These are phyloP conservation scores for Trichosporon faecale DNA, from an alignment of 1,284 basidiomycete species.

Conservation along the genomic window DNA sequence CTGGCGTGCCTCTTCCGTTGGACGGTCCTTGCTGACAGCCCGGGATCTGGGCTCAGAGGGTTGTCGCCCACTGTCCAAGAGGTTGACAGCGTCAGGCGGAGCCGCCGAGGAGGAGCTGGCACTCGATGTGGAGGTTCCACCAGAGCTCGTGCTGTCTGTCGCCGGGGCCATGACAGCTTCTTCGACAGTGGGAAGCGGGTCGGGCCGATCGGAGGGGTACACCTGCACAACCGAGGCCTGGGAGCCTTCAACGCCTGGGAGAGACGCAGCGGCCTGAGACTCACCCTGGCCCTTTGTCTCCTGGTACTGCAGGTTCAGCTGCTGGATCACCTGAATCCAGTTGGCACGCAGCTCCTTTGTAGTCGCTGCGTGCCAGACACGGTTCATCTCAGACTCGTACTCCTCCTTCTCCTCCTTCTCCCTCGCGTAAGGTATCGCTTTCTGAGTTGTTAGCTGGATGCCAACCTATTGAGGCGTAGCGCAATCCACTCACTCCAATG, in stretches of 20 bases:
- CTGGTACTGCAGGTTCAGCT: conserved; percentile 18
- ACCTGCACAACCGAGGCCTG: conserved; percentile 6
- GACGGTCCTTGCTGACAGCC: background rate
- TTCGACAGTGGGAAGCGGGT: background rate
- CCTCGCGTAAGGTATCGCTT: conserved; percentile 25
- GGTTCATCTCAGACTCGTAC: conserved; percentile 17
- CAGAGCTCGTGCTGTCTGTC: background rate
- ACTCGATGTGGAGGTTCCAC: background rate
- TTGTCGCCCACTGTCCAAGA: too few relatives aligned
- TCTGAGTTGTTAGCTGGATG: conserved; percentile 18
- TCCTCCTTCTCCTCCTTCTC: conserved; percentile 7
- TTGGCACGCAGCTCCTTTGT: conserved; percentile 23
- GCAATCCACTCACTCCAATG: conserved; percentile 36
- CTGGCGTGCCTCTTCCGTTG: too few relatives aligned
- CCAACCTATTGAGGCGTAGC: background rate
- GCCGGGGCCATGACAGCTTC: background rate
- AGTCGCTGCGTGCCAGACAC: conserved; percentile 22
- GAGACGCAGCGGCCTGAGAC: background rate
- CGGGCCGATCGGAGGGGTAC: background rate
- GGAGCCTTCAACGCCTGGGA: background rate
- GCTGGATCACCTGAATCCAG: conserved; percentile 25
- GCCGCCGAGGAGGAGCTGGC: background rate
- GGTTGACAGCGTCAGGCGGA: background rate
- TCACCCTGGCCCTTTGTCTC: background rate
- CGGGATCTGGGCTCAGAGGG: background rate